Evolutionary conservation across 2,329 filamentous ascomycete genomes (phyloP), one percentile per base, ranked within the genome.

Genomic region (Paraphaeosphaeria minitans): DNA sequence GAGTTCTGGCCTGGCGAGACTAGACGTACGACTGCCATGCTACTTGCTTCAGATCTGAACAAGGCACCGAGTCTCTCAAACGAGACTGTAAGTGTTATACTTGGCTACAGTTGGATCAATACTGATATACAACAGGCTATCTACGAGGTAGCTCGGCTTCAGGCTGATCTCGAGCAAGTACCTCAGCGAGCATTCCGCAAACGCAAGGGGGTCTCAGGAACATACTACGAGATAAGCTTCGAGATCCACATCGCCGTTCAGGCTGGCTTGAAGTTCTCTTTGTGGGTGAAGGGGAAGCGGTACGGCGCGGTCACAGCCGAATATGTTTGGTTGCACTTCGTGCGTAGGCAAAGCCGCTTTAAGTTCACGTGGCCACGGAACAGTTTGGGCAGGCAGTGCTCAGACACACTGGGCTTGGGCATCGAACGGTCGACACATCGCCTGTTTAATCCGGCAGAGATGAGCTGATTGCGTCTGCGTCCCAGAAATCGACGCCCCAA

Each of bases 251-350:
- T 73, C 7, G 56, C 54, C 0, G 27, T 69, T 0, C 62, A 69
- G 47, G 64, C 66, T 1, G 31, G 57, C 7, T n/a, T 73, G 4
- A 64, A 71, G 21, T 71, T 58, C 53, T 66, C 54, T 0, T 0
- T 69, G 0, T 19, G 43, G 2, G 52, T 71, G 21, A 39, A 65
- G 5, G 66, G 62, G 0, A 53, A 33, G 13, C 49, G 45, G 14
- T 66, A 70, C 27, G 66, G 63, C 8, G 57, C 66, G 0, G 45
- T 73, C 2, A 67, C 51, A 1, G 65, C 64, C 0, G 53, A 56
- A 1, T 71, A 69, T 45, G 48, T 19, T 12, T 68, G 46, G 55
- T 8, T 4, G 27, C 16, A 2, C 29, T 12, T 10, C 2, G 2
- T 31, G 29, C 29, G 9, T 12, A 31, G 4, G 29, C 29, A 31